Percentiles rank a stretch among this genome's conserved stretches.
phyloP scores from a whole-genome alignment of 2,329 filamentous ascomycete species.

The Helicocarpus griseus region DNA sequence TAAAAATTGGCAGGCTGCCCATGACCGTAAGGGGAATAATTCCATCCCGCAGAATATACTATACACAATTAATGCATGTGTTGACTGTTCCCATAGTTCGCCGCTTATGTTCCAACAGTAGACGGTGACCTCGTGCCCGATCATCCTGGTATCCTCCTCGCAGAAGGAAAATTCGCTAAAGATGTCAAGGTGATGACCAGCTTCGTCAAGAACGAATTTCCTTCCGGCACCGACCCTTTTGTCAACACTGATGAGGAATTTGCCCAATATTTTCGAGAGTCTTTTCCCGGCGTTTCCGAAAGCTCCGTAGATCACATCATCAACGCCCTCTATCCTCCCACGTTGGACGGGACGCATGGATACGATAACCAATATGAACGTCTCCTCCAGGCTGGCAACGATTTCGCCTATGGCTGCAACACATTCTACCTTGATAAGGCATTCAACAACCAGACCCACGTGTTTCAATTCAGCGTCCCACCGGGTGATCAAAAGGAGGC shows the following conservation, averaged over 20 bases:
- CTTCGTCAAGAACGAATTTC: slow-evolving; percentile 29
- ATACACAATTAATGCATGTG: too few relatives aligned
- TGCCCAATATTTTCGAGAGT: slow-evolving; percentile 8
- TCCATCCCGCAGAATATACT: too few relatives aligned
- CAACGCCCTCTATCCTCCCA: slow-evolving; percentile 39
- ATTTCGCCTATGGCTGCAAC: slow-evolving; percentile 40
- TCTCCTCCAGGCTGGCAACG: slow-evolving; percentile 17
- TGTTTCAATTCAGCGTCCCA: slow-evolving; percentile 41
- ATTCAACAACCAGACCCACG: slow-evolving; percentile 38
- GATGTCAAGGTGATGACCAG: slow-evolving; percentile 32
- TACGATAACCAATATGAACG: slow-evolving; percentile 23
- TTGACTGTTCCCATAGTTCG: too few relatives aligned
- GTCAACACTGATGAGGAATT: slow-evolving; percentile 14
- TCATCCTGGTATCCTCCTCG: slow-evolving; percentile 33
- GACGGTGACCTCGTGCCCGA: slow-evolving; percentile 38
- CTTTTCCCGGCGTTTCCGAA: slow-evolving; percentile 12
- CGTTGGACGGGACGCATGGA: slow-evolving; percentile 34
- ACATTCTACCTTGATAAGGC: slow-evolving; percentile 41
- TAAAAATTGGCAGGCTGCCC: slow-evolving; percentile 21
- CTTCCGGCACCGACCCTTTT: slow-evolving; percentile 22
- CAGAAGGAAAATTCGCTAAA: slow-evolving; percentile 33
- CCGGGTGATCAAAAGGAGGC: slow-evolving; percentile 18
- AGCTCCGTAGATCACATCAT: slow-evolving; percentile 32
- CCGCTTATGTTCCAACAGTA: slow-evolving; percentile 30
- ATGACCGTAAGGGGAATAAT: too few relatives aligned